Evolutionary conservation across 441 rosid species (phyloP).

Genomic region (Cnidoscolus chayamansa): DNA sequence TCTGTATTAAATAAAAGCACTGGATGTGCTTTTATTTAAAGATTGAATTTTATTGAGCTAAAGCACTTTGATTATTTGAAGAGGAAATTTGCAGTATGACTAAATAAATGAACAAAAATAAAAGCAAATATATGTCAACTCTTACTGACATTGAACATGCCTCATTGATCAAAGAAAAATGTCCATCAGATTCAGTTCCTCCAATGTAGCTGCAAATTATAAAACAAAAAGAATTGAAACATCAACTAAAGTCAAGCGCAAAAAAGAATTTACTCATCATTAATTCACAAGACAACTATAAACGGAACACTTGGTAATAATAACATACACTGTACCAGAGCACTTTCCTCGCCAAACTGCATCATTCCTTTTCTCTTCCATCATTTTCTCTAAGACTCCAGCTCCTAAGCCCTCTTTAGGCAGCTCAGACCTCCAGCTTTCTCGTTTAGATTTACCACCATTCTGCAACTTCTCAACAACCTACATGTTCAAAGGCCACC

Average conservation of each 20-base stretch:
- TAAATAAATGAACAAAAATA: conserved; percentile 1
- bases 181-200: conserved; percentile 90
- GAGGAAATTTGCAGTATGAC: neutral
- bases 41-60: too few species aligned
- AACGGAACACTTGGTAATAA: conserved; percentile 20
- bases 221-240: neutral
- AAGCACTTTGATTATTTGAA: conserved; percentile 2
- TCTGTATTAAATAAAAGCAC: neutral
- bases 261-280: conserved; percentile 17
- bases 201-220: conserved; percentile 68
- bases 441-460: conserved; percentile 67
- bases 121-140: neutral
- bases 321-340: conserved; percentile 98
- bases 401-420: conserved; percentile 69
- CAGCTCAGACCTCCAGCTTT: conserved; percentile 55
- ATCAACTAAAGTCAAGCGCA: conserved; percentile 22
- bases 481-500: conserved; percentile 35
- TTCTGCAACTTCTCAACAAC: conserved; percentile 92
- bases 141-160: conserved; percentile 94
- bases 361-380: conserved; percentile 68
- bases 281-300: neutral
- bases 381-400: conserved; percentile 62
- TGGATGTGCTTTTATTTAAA: too few species aligned
- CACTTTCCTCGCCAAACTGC: conserved; percentile 93
- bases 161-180: conserved; percentile 87